Evolutionary conservation across 345 rosid species (phyloP).

Genomic region (Nephelium lappaceum): DNA sequence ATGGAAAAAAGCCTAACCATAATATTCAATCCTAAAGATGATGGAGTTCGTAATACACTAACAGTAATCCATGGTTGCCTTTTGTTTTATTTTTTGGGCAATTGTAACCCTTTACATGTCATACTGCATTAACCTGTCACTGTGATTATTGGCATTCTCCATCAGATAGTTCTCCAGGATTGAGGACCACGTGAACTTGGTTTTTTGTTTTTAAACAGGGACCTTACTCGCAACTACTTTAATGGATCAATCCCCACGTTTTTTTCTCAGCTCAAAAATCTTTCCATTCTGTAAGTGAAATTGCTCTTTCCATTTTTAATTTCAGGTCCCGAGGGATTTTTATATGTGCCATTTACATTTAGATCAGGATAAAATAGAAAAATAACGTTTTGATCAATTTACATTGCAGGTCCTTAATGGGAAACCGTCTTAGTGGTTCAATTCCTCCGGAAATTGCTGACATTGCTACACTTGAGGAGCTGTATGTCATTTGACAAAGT

Average conservation of each 20-base stretch:
- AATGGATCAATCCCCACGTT: slow-evolving; percentile 68
- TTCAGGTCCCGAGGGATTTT: neutral
- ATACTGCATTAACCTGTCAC: neutral
- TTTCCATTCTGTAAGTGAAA: slow-evolving; percentile 19
- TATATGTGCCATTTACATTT: slow-evolving; percentile 1
- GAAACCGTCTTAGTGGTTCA: slow-evolving; percentile 66
- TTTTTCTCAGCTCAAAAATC: slow-evolving; percentile 51
- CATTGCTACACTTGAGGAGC: slow-evolving; percentile 47
- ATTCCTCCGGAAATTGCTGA: slow-evolving; percentile 63
- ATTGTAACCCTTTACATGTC: too few species aligned
- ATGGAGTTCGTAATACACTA: too few species aligned
- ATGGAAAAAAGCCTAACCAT: too few species aligned
- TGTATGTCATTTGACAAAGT: slow-evolving; percentile 49
- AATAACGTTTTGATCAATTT: neutral
- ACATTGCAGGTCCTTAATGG: slow-evolving; percentile 50
- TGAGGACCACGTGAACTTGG: neutral
- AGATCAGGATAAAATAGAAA: neutral
- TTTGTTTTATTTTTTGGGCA: neutral
- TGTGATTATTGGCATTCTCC: neutral
- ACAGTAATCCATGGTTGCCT: too few species aligned
- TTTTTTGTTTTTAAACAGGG: slow-evolving; percentile 43
- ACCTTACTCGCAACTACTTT: slow-evolving; percentile 68
- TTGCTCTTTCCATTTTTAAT: neutral
- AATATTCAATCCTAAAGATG: too few species aligned
- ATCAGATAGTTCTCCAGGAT: neutral